Conservation (phyloP, 2,329 filamentous ascomycete genomes). For the Sphaerulina populicola region DNA sequence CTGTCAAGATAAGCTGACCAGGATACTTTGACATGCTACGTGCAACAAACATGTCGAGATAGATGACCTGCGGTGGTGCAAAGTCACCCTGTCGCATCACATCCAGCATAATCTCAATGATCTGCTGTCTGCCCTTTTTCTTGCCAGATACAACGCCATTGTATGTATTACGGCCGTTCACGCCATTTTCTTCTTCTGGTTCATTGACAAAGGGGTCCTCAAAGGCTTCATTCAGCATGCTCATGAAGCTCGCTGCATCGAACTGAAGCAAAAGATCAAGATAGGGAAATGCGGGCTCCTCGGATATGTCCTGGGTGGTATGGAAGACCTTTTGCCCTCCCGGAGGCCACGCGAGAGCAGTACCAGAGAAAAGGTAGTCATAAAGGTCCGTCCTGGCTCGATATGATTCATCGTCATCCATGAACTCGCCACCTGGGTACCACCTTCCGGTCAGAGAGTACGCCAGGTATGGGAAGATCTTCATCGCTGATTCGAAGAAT, state of each 20-base stretch:
- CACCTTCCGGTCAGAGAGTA: constrained; percentile 80
- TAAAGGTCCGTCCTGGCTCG: constrained; percentile 83
- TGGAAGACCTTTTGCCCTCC: constrained; percentile 53
- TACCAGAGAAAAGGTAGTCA: constrained; percentile 85
- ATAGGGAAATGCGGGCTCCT: constrained; percentile 75
- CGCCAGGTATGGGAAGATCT: constrained; percentile 90
- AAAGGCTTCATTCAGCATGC: constrained; percentile 92
- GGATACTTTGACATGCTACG: constrained; percentile 93
- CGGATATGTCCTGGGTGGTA: constrained; percentile 47
- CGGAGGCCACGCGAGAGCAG: constrained; percentile 65
- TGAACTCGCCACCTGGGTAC: constrained; percentile 75
- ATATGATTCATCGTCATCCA: constrained; percentile 63
- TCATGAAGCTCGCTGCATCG: constrained; percentile 85
- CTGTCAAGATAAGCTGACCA: constrained; percentile 85
- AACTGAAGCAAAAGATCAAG: constrained; percentile 77
- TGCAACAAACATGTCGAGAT: constrained; percentile 97
- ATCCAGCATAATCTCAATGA: constrained; percentile 82
- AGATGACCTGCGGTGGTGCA: constrained; percentile 72
- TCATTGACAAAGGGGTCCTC: constrained; percentile 86
- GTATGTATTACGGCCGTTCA: constrained; percentile 22
- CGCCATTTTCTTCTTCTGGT: constrained; percentile 45
- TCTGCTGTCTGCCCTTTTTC: constrained; percentile 74
- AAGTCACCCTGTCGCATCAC: constrained; percentile 77
- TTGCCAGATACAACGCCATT: constrained; percentile 23
- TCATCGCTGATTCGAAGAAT: constrained; percentile 65